Evolutionary conservation across 768 basidiomycete species (phyloP), one percentile per base, ranked within the genome.

Genomic region (Tephrocybe sp.): DNA sequence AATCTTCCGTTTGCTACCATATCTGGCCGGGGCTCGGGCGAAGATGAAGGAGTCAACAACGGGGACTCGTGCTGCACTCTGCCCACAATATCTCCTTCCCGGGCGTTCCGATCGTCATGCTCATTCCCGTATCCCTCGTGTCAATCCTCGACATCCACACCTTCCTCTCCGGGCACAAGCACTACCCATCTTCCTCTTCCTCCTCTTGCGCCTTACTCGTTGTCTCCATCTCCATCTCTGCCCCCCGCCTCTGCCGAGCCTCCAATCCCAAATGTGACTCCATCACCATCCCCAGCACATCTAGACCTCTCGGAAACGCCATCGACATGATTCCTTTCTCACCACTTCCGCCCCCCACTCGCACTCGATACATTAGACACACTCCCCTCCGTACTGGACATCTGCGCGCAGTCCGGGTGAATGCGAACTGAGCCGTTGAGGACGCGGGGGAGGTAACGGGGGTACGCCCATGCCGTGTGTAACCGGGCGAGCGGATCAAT

Each of bases 391-490:
- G 14, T 40, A 17, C n/a, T 22, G 19, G 19, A 7, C 6, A 12
- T 13, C 13, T 2, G 32, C 8, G 6, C 14, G 66, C 67, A 22
- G 60, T n/a, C n/a, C n/a, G n/a, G n/a, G n/a, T n/a, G n/a, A n/a
- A n/a, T n/a, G n/a, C n/a, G n/a, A n/a, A n/a, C n/a, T n/a, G n/a
- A 40, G 13, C 52, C 36, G 16, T 10, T 53, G 53, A 17, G 45
- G 60, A 49, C 16, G 53, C 45, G 3, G 65, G 65, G 10, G 70
- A 71, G 4, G 62, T 62, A 1, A 65, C 41, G 0, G 72, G 67
- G 20, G 70, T n/a, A 68, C 5, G 64, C 70, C 72, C 71, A 74
- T 7, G 60, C 66, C 16, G 74, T 73, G 50, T 74, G 71, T 1
- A 73, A 10, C 75, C 64, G 0, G 72, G 72, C 4, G 72, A 69